phyloP scores from a whole-genome alignment of 495 filamentous ascomycete species.

The Xylaria grammica region DNA sequence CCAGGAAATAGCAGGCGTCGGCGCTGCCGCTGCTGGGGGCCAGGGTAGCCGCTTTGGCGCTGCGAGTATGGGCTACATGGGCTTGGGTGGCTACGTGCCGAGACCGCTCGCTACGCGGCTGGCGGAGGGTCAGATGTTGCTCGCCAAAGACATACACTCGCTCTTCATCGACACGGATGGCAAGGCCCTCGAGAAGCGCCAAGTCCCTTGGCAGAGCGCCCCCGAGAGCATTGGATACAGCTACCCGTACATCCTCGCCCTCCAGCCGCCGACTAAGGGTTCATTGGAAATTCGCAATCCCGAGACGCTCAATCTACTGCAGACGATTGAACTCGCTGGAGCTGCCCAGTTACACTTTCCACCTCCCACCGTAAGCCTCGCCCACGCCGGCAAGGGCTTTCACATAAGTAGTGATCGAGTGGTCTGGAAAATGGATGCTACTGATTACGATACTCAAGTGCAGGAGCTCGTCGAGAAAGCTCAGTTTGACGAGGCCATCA shows the following conservation, averaged over 20 bases:
- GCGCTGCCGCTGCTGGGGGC: constrained; percentile 68
- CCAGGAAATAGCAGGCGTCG: constrained; percentile 79
- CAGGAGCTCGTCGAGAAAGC: constrained; percentile 78
- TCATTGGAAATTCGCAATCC: constrained; percentile 91
- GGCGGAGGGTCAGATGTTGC: constrained; percentile 78
- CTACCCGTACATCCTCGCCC: constrained; percentile 90
- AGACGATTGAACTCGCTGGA: constrained; percentile 78
- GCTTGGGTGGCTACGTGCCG: constrained; percentile 86
- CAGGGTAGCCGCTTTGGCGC: constrained; percentile 67
- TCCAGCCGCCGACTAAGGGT: constrained; percentile 84
- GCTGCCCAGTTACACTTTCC: constrained; percentile 90
- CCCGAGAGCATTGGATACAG: constrained; percentile 93
- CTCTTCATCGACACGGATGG: constrained; percentile 86
- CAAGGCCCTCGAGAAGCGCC: constrained; percentile 79
- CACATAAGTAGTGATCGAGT: constrained; percentile 84
- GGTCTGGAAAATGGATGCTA: constrained; percentile 95
- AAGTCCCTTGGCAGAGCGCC: constrained; percentile 88
- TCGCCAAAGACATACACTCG: constrained; percentile 96
- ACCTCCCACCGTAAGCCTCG: constrained; percentile 87
- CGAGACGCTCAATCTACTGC: constrained; percentile 83
- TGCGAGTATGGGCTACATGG: constrained; percentile 88
- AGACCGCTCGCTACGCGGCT: constrained; percentile 86
- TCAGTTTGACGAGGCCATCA: constrained; percentile 90
- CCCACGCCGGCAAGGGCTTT: constrained; percentile 94
- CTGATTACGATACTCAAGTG: constrained; percentile 91